Conservation (phyloP, 805 yeast species). For the Ogataea haglerorum region DNA sequence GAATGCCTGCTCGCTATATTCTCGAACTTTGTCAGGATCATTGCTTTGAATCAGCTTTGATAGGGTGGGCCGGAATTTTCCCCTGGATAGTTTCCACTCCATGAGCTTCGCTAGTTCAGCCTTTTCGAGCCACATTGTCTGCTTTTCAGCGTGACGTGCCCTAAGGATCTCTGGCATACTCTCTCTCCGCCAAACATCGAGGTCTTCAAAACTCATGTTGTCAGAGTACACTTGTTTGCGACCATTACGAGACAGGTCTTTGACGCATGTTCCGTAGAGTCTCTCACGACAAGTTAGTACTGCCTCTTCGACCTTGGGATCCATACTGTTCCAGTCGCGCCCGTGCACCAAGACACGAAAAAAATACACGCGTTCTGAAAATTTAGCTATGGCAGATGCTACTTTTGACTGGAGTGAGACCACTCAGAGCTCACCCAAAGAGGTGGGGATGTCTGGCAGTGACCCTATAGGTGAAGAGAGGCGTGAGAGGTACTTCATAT, state of each 20-base stretch:
- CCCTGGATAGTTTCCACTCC: constrained; percentile 48
- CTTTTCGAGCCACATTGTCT: constrained; percentile 28
- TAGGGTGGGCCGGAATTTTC: constrained; percentile 43
- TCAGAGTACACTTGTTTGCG: constrained; percentile 16
- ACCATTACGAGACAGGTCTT: constrained; percentile 26
- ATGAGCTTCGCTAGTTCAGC: constrained; percentile 39
- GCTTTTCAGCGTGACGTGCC: constrained; percentile 23
- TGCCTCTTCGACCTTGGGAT: background rate
- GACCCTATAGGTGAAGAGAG: constrained; percentile 11
- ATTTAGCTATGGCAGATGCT: constrained; percentile 9
- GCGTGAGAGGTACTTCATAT: constrained; percentile 40
- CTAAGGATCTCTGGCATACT: constrained; percentile 32
- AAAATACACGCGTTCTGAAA: constrained; percentile 7
- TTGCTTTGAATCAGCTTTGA: constrained; percentile 41
- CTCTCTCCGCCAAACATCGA: constrained; percentile 37
- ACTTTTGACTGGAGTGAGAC: background rate
- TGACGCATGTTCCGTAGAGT: constrained; percentile 31
- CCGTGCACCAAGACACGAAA: constrained; percentile 12
- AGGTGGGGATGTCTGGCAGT: background rate
- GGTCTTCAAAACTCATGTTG: constrained; percentile 30
- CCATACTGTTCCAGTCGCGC: constrained; percentile 2
- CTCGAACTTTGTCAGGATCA: constrained; percentile 29
- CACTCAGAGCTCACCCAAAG: background rate
- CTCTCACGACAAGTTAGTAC: background rate
- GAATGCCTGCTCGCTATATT: constrained; percentile 32